These are phyloP conservation scores for Backusella westeae DNA, from an alignment of 192 early-diverging fungal species.

Conservation along the genomic window DNA sequence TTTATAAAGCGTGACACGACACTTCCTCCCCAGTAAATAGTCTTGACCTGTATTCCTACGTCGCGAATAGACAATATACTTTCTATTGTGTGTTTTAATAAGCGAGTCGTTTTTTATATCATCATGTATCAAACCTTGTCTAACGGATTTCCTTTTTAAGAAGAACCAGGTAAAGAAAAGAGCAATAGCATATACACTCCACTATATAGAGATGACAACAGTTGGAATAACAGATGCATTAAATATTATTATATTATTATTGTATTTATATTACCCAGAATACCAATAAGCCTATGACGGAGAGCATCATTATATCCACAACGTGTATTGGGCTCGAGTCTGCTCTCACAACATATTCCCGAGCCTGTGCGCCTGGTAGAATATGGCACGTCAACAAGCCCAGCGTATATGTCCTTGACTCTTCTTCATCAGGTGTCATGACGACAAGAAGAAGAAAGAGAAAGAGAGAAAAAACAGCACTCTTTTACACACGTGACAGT, in stretches of 20 bases:
- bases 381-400: constrained; percentile 7
- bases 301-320: not conserved
- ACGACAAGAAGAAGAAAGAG: not conserved
- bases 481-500: not conserved
- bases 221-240: no score
- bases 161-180: constrained; percentile 21
- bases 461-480: not conserved
- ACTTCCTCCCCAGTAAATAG: constrained; percentile 50
- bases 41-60: constrained; percentile 69
- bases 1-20: constrained; percentile 60
- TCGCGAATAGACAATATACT: constrained; percentile 63
- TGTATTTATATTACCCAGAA: not conserved
- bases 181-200: not conserved
- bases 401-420: not conserved
- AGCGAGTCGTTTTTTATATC: no score
- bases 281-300: not conserved
- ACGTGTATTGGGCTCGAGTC: not conserved
- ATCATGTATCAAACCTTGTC: constrained; percentile 22
- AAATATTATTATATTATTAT: not conserved
- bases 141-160: constrained; percentile 33
- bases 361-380: constrained; percentile 2
- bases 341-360: constrained; percentile 4
- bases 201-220: not conserved
- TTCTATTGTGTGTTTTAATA: constrained; percentile 38
- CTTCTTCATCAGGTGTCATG: constrained; percentile 3